Base-by-base conservation (phyloP, 2,329 filamentous ascomycete species). In the Cytospora paraplurivora region DNA sequence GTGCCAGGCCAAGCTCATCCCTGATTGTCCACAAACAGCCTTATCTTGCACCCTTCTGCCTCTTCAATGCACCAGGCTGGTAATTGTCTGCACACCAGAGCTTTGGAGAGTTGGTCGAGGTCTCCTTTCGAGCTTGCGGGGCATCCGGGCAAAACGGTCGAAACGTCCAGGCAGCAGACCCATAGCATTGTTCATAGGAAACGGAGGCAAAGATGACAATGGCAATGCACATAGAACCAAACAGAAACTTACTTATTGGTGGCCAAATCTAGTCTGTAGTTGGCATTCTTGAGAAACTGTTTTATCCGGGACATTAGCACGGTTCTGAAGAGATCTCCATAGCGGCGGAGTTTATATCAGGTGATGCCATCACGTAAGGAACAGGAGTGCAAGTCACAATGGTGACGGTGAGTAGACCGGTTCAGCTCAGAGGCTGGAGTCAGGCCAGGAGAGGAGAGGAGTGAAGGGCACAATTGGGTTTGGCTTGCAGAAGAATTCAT, bases 221-320 rank as follows among this genome's bases (percentile, higher is more conserved):
- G 19, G 49, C 32, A 44, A 32, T 34, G 66, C 64, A 34, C 34
- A 32, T 41, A 69, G 4, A 68, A 62, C 44, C 34, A 50, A 62
- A 68, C 56, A 57, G 27, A 15, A n/a, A 85, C 84, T 84, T 78
- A 86, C 84, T 79, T 74, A 76, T 86, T 82, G 56, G 85, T 75
- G 47, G 84, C 84, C 63, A 82, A 77, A 62, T 85, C 80, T 7
- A 85, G 71, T 70, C 80, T 82, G 71, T 81, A 86, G 53, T 76
- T 76, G 7, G 78, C 71, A 54, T 75, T 77, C 68, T 79, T 85
- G 27, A 83, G 75, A 67, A 75, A 83, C 82, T 84, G 69, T 64
- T 77, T 54, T 34, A 55, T 3, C n/a, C 27, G 33, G 54, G 49
- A 63, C 47, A 53, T 63, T 19, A 62, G 58, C 51, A 53, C 21